Conservation (phyloP, 768 basidiomycete genomes). For the Dentipellis sp. region DNA sequence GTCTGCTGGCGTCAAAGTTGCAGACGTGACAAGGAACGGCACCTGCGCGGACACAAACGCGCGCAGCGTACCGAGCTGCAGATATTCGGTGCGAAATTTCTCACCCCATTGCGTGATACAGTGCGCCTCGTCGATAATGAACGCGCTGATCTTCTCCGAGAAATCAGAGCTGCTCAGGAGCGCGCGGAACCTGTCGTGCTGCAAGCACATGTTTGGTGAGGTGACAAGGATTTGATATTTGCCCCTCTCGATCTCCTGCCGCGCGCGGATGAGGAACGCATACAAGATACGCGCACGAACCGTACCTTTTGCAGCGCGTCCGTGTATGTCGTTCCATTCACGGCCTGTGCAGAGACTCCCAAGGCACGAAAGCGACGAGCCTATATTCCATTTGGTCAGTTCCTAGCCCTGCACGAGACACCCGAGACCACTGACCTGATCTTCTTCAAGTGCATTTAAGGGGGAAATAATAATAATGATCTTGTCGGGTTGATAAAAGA, state of each 20-base stretch:
- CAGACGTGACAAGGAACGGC: slow-evolving; percentile 7
- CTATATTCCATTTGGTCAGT: too few species aligned
- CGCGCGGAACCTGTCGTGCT: slow-evolving; percentile 8
- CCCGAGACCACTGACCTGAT: slow-evolving; percentile 14
- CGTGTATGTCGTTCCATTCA: too few species aligned
- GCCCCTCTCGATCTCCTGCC: slow-evolving; percentile 6
- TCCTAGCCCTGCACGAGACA: too few species aligned
- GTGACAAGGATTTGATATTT: slow-evolving; percentile 14
- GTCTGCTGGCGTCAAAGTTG: slow-evolving; percentile 5
- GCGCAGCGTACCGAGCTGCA: neutral
- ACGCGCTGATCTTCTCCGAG: slow-evolving; percentile 11
- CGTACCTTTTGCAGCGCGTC: too few species aligned
- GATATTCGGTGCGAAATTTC: slow-evolving; percentile 5
- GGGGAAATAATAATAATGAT: slow-evolving; percentile 15
- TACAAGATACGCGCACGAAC: too few species aligned
- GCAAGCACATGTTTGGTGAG: slow-evolving; percentile 18
- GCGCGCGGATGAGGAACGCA: neutral
- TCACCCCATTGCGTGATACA: slow-evolving; percentile 25
- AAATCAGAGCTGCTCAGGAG: slow-evolving; percentile 9
- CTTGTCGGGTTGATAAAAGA: slow-evolving; percentile 6
- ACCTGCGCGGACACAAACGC: slow-evolving; percentile 2
- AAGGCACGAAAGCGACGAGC: too few species aligned
- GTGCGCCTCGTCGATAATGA: slow-evolving; percentile 33
- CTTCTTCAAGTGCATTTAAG: slow-evolving; percentile 15
- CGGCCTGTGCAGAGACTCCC: too few species aligned